Base-by-base conservation (phyloP, 805 yeast genomes). In the Candida maesae region DNA sequence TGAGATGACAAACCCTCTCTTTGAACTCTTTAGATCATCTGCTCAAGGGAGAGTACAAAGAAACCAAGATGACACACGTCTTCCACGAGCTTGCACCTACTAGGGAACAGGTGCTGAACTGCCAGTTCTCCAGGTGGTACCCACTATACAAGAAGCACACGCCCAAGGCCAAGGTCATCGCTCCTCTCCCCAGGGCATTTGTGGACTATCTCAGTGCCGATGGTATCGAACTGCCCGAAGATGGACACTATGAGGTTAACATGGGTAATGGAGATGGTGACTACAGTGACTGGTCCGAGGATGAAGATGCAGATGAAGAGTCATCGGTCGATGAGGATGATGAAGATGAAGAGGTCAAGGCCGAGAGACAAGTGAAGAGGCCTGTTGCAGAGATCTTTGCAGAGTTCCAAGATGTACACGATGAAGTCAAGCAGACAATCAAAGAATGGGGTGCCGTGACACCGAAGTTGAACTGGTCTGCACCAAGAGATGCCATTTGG, bases 381-480 rank as follows among this genome's bases (percentile, higher is more conserved):
- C 36, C 55, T 8, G 34, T 41, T 2, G 30, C 44, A 4, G 57
- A 50, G 42, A 44, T 49, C 15, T 62, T 74, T 1, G 50, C 45
- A 3, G 64, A 65, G 19, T 88, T 89, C 51, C 67, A 68, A 9
- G 81, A 75, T 1, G 65, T 89, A 16, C 95, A 90, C 55, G 51
- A 65, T 0, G 52, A 67, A 32, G 68, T 91, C 14, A 64, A 65
- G 26, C 44, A 51, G 0, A 56, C 69, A 0, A 74, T 93, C 12
- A 45, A 49, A 3, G 66, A 70, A 32, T 65, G 73, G 35, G 83
- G 84, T 0, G 65, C 77, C 1, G 87, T 89, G 2, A 73, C 87
- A 1, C 98, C 98, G 1, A 93, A 93, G 56, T 66, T 91, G 51
- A 93, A 93, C 67, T 93, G 99, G 99, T 88, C 97, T 1, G 84